phyloP scores from a whole-genome alignment of 805 yeast species.

The Starmerella gropengiesseri region DNA sequence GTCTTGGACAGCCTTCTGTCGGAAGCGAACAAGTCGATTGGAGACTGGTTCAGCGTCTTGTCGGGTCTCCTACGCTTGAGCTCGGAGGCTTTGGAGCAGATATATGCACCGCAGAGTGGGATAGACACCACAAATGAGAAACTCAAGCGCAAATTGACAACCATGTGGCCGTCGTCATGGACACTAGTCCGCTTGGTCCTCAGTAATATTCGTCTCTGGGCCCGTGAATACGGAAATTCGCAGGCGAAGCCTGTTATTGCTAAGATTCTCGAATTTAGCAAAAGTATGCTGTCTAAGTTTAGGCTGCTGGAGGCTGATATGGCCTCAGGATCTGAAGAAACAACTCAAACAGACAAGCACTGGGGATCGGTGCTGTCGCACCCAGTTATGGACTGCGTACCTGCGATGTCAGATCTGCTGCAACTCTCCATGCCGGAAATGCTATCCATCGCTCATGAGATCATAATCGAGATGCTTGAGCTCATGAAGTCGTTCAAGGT shows the following conservation, averaged over 20 bases:
- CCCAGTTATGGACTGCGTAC: constrained; percentile 46
- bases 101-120: constrained; percentile 17
- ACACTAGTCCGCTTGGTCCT: constrained; percentile 56
- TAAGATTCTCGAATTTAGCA: constrained; percentile 72
- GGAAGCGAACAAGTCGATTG: constrained; percentile 7
- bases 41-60: constrained; percentile 13
- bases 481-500: constrained; percentile 33
- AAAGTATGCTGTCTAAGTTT: constrained; percentile 54
- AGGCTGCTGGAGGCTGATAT: constrained; percentile 36
- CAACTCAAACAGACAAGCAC: neutral
- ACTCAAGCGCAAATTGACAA: constrained; percentile 1
- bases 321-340: constrained; percentile 1
- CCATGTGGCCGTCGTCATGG: constrained; percentile 70
- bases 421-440: constrained; percentile 70
- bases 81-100: constrained; percentile 9
- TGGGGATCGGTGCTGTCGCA: constrained; percentile 30
- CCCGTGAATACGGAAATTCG: constrained; percentile 44
- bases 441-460: constrained; percentile 27
- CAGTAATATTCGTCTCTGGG: constrained; percentile 64
- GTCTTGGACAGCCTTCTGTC: constrained; percentile 5
- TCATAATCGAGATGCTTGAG: constrained; percentile 24
- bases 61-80: constrained; percentile 14
- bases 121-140: constrained; percentile 11
- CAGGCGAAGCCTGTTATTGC: constrained; percentile 71
- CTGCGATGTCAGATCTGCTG: constrained; percentile 65